Evolutionary conservation across 108 stramenopile genomes (phyloP).

Genomic region (Pseudonitzschia multiseries): DNA sequence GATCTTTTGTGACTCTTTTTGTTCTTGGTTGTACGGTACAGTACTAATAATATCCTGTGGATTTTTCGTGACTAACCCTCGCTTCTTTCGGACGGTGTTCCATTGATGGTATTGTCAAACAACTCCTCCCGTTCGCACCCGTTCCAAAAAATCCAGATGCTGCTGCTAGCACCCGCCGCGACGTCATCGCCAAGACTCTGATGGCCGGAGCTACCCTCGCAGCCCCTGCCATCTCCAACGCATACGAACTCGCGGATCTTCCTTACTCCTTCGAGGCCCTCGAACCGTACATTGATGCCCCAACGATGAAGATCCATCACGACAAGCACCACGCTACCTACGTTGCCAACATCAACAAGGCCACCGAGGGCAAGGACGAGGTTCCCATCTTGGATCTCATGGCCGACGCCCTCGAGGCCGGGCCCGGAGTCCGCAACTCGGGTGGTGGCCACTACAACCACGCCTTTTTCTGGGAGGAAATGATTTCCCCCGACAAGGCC

Average conservation of each 20-base stretch:
- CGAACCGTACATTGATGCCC: constrained; percentile 93
- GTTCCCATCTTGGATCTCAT: constrained; percentile 79
- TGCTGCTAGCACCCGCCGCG: constrained; percentile 55
- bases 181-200: constrained; percentile 55
- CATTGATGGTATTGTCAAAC: neutral
- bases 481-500: constrained; percentile 88
- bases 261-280: constrained; percentile 91
- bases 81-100: constrained; percentile 10
- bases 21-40: neutral
- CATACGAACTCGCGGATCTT: constrained; percentile 91
- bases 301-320: constrained; percentile 98
- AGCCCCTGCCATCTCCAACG: constrained; percentile 54
- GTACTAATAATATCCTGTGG: neutral
- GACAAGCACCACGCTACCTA: constrained; percentile 94
- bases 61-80: neutral
- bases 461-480: constrained; percentile 99
- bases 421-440: constrained; percentile 90
- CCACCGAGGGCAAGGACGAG: constrained; percentile 82
- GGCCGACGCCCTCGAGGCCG: constrained; percentile 83
- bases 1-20: constrained; percentile 4
- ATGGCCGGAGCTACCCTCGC: constrained; percentile 65
- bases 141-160: constrained; percentile 26
- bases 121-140: neutral
- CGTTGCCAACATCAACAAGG: constrained; percentile 70
- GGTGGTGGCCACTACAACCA: constrained; percentile 99